Base-by-base conservation (phyloP, 2,329 filamentous ascomycete genomes). In the Tetracladium maxilliforme region DNA sequence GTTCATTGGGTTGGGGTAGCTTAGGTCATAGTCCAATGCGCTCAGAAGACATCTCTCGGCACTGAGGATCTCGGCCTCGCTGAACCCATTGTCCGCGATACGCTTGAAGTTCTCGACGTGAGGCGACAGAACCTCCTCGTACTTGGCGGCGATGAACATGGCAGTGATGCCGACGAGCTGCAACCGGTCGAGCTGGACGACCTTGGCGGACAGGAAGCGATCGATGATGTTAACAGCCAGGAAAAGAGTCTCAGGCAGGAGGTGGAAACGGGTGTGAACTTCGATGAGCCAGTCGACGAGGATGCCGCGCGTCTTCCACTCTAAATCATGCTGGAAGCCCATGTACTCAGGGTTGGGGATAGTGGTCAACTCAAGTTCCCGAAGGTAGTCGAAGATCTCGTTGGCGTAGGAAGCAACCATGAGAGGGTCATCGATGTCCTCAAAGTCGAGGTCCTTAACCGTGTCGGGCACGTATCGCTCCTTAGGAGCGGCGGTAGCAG, bases 1-100 rank as follows among this genome's bases (percentile, higher is more conserved):
- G 67, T 98, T 98, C 90, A 98, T 98, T 13, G 90, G 90, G 56
- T 98, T 98, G 29, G 90, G 90, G 47, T 94, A 98, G 61, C 86
- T 94, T 35, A 98, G 72, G 48, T 98, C 87, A 51, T 94, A 98
- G 58, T 94, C 78, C 33, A 98, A 69, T 6, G 84, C 84, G 37
- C 72, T 70, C 26, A 98, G 74, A 37, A 98, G 76, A 49, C 92
- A 93, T 38, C 90, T 80, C 56, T 98, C 90, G n/a, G 90, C 90
- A 45, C 82, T 87, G 19, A 98, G 66, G 38, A 98, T 95, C 57
- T 98, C 90, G 22, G 81, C 73, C 50, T 94, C 87, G 5, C 74
- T 80, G 54, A 95, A 98, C 29, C 87, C 90, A 51, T 95, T 84
- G 44, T 98, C 90, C 44, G 90, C 84, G 40, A 98, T 86, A 43